Evolutionary conservation across 2,329 filamentous ascomycete genomes (phyloP).

Genomic region (Diaporthe amygdali): DNA sequence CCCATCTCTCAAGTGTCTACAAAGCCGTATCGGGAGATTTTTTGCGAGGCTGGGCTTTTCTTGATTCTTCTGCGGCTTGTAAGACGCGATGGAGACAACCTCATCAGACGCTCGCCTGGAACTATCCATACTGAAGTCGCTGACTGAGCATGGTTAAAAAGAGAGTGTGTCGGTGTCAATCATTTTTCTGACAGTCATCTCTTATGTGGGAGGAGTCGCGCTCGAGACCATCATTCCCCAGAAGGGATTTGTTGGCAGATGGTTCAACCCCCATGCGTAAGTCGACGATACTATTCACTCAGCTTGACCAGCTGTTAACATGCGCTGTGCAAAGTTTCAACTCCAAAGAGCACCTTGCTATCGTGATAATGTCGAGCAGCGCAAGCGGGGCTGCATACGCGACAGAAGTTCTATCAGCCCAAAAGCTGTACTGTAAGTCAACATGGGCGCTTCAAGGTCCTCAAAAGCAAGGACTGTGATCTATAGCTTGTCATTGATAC

Average conservation of each 20-base stretch:
- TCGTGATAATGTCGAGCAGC: constrained; percentile 28
- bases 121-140: too few species aligned
- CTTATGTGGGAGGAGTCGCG: constrained; percentile 46
- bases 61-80: too few species aligned
- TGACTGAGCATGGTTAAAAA: too few species aligned
- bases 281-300: background rate
- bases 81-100: too few species aligned
- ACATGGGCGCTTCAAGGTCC: background rate
- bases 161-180: constrained; percentile 47
- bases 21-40: too few species aligned
- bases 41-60: too few species aligned
- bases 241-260: constrained; percentile 37
- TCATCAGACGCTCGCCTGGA: too few species aligned
- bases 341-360: constrained; percentile 30
- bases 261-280: constrained; percentile 30
- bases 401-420: constrained; percentile 47
- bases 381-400: constrained; percentile 28
- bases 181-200: constrained; percentile 50
- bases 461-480: background rate
- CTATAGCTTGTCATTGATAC: background rate
- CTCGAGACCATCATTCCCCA: constrained; percentile 43
- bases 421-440: constrained; percentile 46
- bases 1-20: too few species aligned
- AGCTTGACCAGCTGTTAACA: background rate
- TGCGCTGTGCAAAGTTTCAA: constrained; percentile 25